Base-by-base conservation (phyloP, 1,284 basidiomycete species). In the Pascua guehoae region DNA sequence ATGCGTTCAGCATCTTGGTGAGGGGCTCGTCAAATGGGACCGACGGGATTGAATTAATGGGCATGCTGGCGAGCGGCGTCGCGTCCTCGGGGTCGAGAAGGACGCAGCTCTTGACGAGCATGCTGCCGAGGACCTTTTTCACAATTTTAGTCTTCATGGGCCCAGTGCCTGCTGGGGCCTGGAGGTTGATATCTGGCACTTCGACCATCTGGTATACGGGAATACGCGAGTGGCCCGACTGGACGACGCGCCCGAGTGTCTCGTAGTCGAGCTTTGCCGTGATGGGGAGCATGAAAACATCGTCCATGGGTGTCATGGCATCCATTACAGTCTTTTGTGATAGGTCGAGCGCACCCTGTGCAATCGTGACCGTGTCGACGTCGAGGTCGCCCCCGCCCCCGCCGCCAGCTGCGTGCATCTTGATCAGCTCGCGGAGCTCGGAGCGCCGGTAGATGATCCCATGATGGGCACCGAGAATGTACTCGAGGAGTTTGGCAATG, bases 21-120 rank as follows among this genome's bases (percentile, higher is more conserved):
- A 95, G 80, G 17, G 90, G 84, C 73, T 93, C 89, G 66, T 94
- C 89, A 55, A 85, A 86, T 1, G 91, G 88, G 1, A 94, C 88
- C 46, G 88, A 87, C 0, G 88, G 88, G 4, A 94, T 86, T 64
- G 88, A 89, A 76, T 93, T 93, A 49, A 92, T 79, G 2, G 87
- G 88, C 47, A 92, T 84, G 58, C 84, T 85, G 60, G 87, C 85
- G 39, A 92, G 78, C 0, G 89, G 89, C 10, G 85, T 83, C 0
- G 88, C 87, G 69, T 91, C 89, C 73, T 89, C 88, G 2, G 92
- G 91, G 73, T 95, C 91, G 10, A 95, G 82, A 55, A 94, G 78
- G 12, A 95, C 88, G 70, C 90, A 92, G 72, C 78, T 85, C 75
- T 92, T 92, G 52, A 91, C 89, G 8, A 91, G 80, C 43, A 92